A percentile compares a stretch with the other conserved stretches of the same genome.
phyloP scores from a whole-genome alignment of 441 rosid genomes.

The Erodium trifolium region DNA sequence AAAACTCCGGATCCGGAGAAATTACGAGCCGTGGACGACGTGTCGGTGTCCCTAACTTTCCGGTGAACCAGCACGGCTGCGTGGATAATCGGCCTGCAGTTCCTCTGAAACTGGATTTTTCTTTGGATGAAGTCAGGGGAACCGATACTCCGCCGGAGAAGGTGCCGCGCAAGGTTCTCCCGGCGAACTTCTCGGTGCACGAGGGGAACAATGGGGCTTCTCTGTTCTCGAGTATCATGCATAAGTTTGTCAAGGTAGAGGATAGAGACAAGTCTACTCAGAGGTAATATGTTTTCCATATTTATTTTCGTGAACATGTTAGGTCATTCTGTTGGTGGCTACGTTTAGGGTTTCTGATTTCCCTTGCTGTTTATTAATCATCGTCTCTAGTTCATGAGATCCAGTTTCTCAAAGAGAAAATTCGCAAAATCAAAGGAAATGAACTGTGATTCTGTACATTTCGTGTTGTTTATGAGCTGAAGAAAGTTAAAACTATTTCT shows the following conservation, averaged over 20 bases:
- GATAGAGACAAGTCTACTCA: conserved; percentile 27
- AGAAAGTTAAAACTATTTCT: background rate
- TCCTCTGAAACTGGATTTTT: conserved; percentile 20
- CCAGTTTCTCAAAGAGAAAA: background rate
- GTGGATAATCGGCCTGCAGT: conserved; percentile 20
- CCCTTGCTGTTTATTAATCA: background rate
- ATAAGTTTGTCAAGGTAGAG: conserved; percentile 72
- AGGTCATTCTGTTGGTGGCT: conserved; percentile 1
- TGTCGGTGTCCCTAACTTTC: conserved; percentile 20
- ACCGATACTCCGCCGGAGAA: conserved; percentile 95
- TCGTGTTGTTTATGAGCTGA: background rate
- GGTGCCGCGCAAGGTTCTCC: conserved; percentile 61
- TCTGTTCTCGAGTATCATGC: conserved; percentile 76
- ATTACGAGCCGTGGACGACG: background rate
- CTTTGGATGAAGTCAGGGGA: conserved; percentile 47
- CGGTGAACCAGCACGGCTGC: conserved; percentile 20
- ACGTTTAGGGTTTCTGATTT: conserved; percentile 11
- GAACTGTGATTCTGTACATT: background rate
- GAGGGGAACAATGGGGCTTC: conserved; percentile 39
- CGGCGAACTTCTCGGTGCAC: conserved; percentile 27
- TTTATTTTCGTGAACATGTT: background rate
- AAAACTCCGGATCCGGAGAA: conserved; percentile 25
- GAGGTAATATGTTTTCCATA: conserved; percentile 32
- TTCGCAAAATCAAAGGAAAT: background rate
- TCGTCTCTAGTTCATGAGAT: background rate